These are phyloP conservation scores for Podosphaera fusca DNA, from an alignment of 2,329 filamentous ascomycete species.

Conservation along the genomic window DNA sequence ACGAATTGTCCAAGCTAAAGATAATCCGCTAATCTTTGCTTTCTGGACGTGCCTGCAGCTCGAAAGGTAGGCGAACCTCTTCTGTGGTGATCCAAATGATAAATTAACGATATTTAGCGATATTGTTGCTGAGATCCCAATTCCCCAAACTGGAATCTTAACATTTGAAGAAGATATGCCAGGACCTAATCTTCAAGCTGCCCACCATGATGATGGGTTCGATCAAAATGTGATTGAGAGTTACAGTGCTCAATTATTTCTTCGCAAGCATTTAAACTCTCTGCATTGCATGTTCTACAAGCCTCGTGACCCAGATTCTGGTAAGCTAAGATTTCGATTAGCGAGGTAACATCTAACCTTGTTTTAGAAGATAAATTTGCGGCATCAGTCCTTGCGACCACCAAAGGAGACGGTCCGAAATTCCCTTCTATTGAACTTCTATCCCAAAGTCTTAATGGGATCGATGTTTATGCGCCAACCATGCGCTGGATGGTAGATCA, in stretches of 20 bases:
- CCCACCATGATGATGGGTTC: constrained; percentile 22
- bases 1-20: constrained; percentile 13
- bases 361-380: not conserved
- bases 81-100: not conserved
- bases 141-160: constrained; percentile 37
- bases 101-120: constrained; percentile 31
- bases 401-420: constrained; percentile 4
- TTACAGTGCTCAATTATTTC: constrained; percentile 38
- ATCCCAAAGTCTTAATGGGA: constrained; percentile 18
- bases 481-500: constrained; percentile 25
- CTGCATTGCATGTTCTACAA: constrained; percentile 25
- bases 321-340: not conserved
- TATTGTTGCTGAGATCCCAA: constrained; percentile 63
- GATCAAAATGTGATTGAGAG: constrained; percentile 28
- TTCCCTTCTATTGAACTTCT: constrained; percentile 25
- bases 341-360: not conserved
- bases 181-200: constrained; percentile 32
- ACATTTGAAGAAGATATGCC: constrained; percentile 40
- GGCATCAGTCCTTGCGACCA: constrained; percentile 3
- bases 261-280: constrained; percentile 39
- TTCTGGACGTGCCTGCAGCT: constrained; percentile 91
- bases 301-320: constrained; percentile 7
- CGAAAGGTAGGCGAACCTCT: constrained; percentile 39
- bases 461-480: constrained; percentile 24
- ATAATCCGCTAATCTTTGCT: constrained; percentile 48